Evolutionary conservation across 2,329 filamentous ascomycete genomes (phyloP).

Genomic region (Elsinoe arachidis): DNA sequence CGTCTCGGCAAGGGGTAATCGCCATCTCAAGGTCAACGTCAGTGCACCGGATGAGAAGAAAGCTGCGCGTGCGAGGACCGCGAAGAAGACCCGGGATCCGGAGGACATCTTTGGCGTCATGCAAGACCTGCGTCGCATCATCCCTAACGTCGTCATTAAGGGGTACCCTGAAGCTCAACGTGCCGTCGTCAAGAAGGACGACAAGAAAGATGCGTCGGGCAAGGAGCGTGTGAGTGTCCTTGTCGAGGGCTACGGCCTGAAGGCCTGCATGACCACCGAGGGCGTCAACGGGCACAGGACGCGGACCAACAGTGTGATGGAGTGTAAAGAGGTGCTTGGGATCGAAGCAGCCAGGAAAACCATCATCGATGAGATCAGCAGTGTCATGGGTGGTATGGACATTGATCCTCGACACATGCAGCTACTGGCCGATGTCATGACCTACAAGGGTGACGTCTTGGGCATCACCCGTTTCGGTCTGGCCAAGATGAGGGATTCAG

Average conservation of each 20-base stretch:
- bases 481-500: conserved; percentile 90
- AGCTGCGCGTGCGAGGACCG: conserved; percentile 33
- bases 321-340: conserved; percentile 75
- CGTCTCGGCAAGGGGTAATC: conserved; percentile 21
- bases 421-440: conserved; percentile 95
- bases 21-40: conserved; percentile 58
- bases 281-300: conserved; percentile 73
- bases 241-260: conserved; percentile 90
- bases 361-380: conserved; percentile 78
- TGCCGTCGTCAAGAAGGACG: conserved; percentile 79
- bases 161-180: conserved; percentile 80
- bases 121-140: conserved; percentile 71
- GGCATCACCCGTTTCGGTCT: conserved; percentile 95
- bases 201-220: conserved; percentile 59
- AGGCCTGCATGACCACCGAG: conserved; percentile 83
- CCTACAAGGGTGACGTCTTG: conserved; percentile 92
- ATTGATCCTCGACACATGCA: conserved; percentile 98
- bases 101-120: conserved; percentile 63
- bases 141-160: conserved; percentile 78
- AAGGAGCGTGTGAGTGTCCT: conserved; percentile 47
- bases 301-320: conserved; percentile 80
- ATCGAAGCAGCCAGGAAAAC: conserved; percentile 89
- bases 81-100: conserved; percentile 38
- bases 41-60: conserved; percentile 37
- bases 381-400: conserved; percentile 87